Evolutionary conservation across 331 rosid species (phyloP).

Genomic region (Arachis monticola): DNA sequence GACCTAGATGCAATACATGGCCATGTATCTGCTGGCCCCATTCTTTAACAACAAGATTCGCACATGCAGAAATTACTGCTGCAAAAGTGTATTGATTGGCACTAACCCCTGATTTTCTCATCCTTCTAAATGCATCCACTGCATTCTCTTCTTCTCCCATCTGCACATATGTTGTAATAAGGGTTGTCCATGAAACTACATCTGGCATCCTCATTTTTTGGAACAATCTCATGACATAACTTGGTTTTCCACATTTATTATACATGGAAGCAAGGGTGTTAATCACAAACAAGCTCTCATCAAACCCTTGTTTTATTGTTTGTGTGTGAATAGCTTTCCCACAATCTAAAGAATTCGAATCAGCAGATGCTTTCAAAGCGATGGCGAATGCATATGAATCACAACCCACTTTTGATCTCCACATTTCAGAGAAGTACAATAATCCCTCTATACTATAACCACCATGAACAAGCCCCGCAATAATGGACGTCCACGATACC

Average conservation of each 20-base stretch:
- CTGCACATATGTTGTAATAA: slow-evolving; percentile 57
- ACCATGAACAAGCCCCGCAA: slow-evolving; percentile 74
- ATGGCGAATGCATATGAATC: slow-evolving; percentile 67
- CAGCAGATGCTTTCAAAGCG: slow-evolving; percentile 72
- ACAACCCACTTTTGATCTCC: slow-evolving; percentile 64
- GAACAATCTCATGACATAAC: slow-evolving; percentile 60
- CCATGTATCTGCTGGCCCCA: slow-evolving; percentile 75
- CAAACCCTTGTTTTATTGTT: slow-evolving; percentile 66
- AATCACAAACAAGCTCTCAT: slow-evolving; percentile 63
- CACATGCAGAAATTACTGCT: slow-evolving; percentile 65
- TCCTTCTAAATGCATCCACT: slow-evolving; percentile 58
- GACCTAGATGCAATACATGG: slow-evolving; percentile 55
- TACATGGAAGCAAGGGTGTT: slow-evolving; percentile 75
- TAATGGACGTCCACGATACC: slow-evolving; percentile 74
- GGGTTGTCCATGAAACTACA: slow-evolving; percentile 79
- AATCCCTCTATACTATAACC: slow-evolving; percentile 59
- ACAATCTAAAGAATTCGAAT: slow-evolving; percentile 50
- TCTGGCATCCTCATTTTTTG: slow-evolving; percentile 61
- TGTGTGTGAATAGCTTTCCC: slow-evolving; percentile 70
- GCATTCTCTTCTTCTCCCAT: slow-evolving; percentile 60
- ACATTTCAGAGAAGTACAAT: slow-evolving; percentile 64
- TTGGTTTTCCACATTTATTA: slow-evolving; percentile 72
- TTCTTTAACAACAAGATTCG: slow-evolving; percentile 57
- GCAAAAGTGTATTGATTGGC: slow-evolving; percentile 81
- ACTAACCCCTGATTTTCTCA: slow-evolving; percentile 61